A percentile compares a stretch with the other conserved stretches of the same genome.
phyloP scores from a whole-genome alignment of 164 flowering plant species.

The Echeveria elegans region DNA sequence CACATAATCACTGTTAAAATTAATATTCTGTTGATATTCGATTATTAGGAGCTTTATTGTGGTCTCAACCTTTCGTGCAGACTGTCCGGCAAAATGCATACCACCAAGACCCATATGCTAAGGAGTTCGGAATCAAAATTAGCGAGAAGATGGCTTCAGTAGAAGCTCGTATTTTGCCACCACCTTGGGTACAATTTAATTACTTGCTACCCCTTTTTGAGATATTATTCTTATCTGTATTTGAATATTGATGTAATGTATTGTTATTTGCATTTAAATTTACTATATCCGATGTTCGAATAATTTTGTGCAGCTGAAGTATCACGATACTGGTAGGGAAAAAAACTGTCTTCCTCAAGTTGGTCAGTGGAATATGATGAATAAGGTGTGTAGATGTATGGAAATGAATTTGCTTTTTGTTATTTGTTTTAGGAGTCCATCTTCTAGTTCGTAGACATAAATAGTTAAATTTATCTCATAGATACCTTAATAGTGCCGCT shows the following conservation, averaged over 20 bases:
- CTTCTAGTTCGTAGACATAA: too few relatives aligned
- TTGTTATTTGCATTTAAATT: neutral
- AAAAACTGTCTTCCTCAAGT: slow-evolving; percentile 85
- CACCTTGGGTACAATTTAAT: slow-evolving; percentile 63
- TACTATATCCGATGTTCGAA: too few relatives aligned
- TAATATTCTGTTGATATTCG: neutral
- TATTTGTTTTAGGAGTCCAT: too few relatives aligned
- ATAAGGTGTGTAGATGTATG: slow-evolving; percentile 32
- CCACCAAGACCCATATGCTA: slow-evolving; percentile 63
- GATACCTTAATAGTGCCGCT: too few relatives aligned
- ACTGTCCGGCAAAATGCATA: slow-evolving; percentile 87
- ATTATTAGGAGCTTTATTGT: neutral
- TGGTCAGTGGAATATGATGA: slow-evolving; percentile 99
- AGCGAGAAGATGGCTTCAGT: slow-evolving; percentile 78
- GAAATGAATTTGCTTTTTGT: neutral
- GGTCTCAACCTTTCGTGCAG: slow-evolving; percentile 22
- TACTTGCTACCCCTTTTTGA: too few relatives aligned
- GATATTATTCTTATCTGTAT: neutral
- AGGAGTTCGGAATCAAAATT: slow-evolving; percentile 86
- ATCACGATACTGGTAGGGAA: slow-evolving; percentile 85
- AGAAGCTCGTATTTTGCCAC: slow-evolving; percentile 91
- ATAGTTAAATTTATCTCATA: neutral
- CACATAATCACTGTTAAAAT: neutral
- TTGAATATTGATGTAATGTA: neutral
- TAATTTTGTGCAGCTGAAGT: slow-evolving; percentile 62